These are phyloP conservation scores for Passiflora organensis DNA, from an alignment of 345 rosid genomes.

Conservation along the genomic window DNA sequence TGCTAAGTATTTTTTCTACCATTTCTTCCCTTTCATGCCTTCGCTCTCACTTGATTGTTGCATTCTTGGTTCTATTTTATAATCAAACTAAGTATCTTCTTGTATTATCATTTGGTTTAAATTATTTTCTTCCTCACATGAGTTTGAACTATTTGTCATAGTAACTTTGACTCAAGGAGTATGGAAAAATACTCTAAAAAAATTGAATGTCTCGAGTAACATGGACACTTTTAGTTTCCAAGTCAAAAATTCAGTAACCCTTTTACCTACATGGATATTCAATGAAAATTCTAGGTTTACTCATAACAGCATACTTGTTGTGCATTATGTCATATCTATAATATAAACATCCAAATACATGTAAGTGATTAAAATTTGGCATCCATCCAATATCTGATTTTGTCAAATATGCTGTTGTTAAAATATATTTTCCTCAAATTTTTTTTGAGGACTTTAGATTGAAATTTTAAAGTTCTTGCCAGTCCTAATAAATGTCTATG, in stretches of 20 bases:
- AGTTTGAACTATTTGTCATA: too few relatives aligned
- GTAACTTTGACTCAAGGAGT: too few relatives aligned
- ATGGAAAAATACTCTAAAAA: neutral
- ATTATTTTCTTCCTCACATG: too few relatives aligned
- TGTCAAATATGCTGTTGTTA: neutral
- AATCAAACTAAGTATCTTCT: too few relatives aligned
- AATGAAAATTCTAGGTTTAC: neutral
- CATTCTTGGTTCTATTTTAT: too few relatives aligned
- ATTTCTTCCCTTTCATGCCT: too few relatives aligned
- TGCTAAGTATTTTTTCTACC: too few relatives aligned
- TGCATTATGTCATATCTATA: neutral
- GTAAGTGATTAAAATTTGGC: neutral
- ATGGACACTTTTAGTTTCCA: neutral
- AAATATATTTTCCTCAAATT: neutral
- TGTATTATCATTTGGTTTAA: too few relatives aligned
- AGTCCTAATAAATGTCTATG: neutral
- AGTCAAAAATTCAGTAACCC: slow-evolving; percentile 1
- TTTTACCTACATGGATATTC: slow-evolving; percentile 6
- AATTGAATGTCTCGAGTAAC: neutral
- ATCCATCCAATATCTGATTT: neutral
- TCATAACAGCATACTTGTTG: neutral
- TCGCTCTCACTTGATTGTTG: too few relatives aligned
- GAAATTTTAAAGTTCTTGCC: neutral
- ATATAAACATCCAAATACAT: neutral
- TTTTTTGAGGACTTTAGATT: neutral